Evolutionary conservation across 2,329 filamentous ascomycete genomes (phyloP).

Genomic region (Tolypocladium tundrense): DNA sequence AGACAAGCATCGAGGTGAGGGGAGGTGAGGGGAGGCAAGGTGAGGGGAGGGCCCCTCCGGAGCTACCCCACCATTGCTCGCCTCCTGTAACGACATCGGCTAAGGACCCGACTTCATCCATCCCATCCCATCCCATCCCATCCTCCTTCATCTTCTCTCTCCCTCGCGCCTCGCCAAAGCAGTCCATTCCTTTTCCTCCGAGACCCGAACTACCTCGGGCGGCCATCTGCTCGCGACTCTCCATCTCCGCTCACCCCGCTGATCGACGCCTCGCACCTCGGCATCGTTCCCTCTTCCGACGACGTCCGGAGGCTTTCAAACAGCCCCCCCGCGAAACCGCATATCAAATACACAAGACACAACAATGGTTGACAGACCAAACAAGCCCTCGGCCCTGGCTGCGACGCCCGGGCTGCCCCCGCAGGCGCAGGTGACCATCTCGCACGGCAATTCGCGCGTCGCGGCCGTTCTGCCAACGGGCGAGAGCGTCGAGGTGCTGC

Average conservation of each 20-base stretch:
- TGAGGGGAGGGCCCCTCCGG: neutral
- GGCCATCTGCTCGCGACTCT: neutral
- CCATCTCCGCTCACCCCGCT: neutral
- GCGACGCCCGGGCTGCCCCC: slow-evolving; percentile 65
- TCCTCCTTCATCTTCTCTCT: neutral
- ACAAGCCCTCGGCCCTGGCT: slow-evolving; percentile 71
- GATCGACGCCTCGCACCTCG: neutral
- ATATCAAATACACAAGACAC: neutral
- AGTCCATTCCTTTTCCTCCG: neutral
- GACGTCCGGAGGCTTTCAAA: neutral
- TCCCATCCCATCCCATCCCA: neutral
- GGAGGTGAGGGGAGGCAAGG: neutral
- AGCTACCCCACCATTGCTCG: slow-evolving; percentile 8
- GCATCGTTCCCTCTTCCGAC: neutral
- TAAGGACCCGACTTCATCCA: neutral
- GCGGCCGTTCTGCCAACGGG: slow-evolving; percentile 75
- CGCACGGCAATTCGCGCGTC: slow-evolving; percentile 60
- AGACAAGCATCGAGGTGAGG: neutral
- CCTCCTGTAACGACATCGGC: neutral
- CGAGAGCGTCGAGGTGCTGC: slow-evolving; percentile 73
- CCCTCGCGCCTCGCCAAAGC: neutral
- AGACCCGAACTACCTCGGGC: neutral
- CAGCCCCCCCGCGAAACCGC: neutral
- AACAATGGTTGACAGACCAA: slow-evolving; percentile 68
- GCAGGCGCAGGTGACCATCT: slow-evolving; percentile 64